Conservation (phyloP, 2,329 filamentous ascomycete species). For the Rhinocladiella similis region DNA sequence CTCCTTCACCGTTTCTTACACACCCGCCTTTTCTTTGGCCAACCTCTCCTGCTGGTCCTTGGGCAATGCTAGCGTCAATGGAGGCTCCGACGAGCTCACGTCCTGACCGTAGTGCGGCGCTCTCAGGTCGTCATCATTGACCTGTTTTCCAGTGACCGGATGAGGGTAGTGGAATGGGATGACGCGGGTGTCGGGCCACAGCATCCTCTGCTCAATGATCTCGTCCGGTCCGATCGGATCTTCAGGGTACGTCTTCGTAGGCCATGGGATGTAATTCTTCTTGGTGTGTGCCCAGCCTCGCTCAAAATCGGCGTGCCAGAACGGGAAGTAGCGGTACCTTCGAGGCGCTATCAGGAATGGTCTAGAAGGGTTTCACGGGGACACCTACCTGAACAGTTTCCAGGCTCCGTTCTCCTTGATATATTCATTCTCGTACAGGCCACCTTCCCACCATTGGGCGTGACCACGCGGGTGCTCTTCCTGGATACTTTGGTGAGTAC, state of each 20-base stretch:
- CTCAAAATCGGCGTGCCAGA: conserved; percentile 58
- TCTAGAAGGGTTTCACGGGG: too few species aligned
- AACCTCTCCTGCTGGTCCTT: conserved; percentile 17
- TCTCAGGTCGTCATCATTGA: conserved; percentile 18
- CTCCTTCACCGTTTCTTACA: background rate
- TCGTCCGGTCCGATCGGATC: conserved; percentile 55
- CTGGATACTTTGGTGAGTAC: conserved; percentile 54
- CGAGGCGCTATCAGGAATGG: too few species aligned
- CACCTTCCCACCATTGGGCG: conserved; percentile 60
- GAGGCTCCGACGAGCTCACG: conserved; percentile 18
- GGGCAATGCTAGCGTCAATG: conserved; percentile 19
- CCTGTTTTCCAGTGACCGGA: conserved; percentile 19
- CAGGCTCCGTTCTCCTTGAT: conserved; percentile 57
- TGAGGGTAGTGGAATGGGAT: conserved; percentile 23
- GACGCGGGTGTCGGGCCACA: conserved; percentile 59
- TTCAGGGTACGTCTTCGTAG: conserved; percentile 50
- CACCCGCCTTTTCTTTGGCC: conserved; percentile 5
- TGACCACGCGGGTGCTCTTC: conserved; percentile 54
- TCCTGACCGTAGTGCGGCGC: conserved; percentile 21
- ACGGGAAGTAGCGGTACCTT: conserved; percentile 55
- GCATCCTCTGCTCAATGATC: conserved; percentile 54
- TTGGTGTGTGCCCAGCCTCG: conserved; percentile 56
- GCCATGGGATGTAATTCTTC: conserved; percentile 55
- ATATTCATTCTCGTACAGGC: conserved; percentile 61
- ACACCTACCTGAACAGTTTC: conserved; percentile 54